These are phyloP conservation scores for Puccinellia tenuiflora DNA, from an alignment of 176 grass and related monocot species.

Conservation along the genomic window DNA sequence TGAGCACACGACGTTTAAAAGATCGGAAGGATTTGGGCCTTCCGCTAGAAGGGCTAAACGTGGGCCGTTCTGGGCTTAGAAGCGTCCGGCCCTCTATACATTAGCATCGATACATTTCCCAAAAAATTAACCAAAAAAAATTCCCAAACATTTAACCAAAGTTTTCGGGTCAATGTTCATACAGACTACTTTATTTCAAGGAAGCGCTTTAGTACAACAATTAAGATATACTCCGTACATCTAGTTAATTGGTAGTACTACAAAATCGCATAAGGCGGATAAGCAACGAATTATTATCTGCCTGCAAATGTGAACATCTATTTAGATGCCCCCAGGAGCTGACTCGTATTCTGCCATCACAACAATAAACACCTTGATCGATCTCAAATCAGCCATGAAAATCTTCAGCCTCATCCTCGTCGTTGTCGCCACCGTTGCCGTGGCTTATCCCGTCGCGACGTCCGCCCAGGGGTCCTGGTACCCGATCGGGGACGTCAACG, in stretches of 20 bases:
- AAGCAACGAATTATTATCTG: neutral
- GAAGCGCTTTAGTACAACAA: neutral
- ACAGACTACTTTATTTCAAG: neutral
- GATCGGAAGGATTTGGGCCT: neutral
- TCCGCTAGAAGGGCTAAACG: neutral
- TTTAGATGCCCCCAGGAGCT: neutral
- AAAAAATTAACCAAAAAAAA: too few species aligned
- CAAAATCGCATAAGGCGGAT: neutral
- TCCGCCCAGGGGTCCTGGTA: neutral
- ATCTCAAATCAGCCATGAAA: neutral
- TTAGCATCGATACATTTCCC: too few species aligned
- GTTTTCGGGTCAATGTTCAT: neutral
- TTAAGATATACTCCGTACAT: neutral
- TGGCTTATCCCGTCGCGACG: neutral
- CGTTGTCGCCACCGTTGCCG: neutral
- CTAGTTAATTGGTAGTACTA: neutral
- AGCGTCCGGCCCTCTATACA: too few species aligned
- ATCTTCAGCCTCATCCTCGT: neutral
- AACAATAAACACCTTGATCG: neutral
- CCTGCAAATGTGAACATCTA: neutral
- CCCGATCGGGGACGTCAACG: conserved; percentile 18
- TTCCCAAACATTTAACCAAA: too few species aligned
- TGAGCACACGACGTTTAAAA: neutral
- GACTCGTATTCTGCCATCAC: neutral
- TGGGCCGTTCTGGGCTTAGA: neutral